A percentile compares a stretch with the other conserved stretches of the same genome.
These are phyloP conservation scores for Cercis canadensis DNA, from an alignment of 306 rosid species.

Conservation along the genomic window DNA sequence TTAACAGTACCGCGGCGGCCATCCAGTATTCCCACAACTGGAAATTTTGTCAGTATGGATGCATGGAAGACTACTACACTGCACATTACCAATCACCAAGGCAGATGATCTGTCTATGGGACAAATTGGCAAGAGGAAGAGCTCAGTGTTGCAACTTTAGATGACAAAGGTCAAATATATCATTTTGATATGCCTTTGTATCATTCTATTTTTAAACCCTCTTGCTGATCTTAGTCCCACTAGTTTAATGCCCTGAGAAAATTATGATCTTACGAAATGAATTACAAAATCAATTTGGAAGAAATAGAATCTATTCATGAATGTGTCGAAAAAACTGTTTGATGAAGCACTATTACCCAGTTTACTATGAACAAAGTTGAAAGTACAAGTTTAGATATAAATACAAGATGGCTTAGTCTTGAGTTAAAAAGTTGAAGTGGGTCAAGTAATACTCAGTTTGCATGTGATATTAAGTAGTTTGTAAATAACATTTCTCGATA, in stretches of 20 bases:
- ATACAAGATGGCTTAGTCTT: no score
- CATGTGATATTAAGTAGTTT: no score
- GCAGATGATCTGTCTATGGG: constrained; percentile 96
- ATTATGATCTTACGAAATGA: constrained; percentile 15
- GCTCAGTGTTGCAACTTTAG: constrained; percentile 94
- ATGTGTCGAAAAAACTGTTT: neutral
- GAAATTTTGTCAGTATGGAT: constrained; percentile 98
- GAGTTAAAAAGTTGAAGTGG: no score
- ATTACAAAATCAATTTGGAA: constrained; percentile 19
- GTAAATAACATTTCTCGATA: no score
- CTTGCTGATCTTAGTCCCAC: no score
- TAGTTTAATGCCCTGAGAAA: constrained; percentile 31
- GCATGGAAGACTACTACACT: constrained; percentile 86
- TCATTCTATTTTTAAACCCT: constrained; percentile 15
- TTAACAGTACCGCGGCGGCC: constrained; percentile 33
- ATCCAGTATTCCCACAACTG: constrained; percentile 95
- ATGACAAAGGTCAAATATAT: constrained; percentile 38
- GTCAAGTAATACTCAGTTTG: no score
- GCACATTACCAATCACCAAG: constrained; percentile 99
- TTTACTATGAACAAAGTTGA: no score
- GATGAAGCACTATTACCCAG: neutral
- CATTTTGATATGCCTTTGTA: constrained; percentile 22
- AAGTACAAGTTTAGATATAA: no score
- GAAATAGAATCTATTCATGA: constrained; percentile 33
- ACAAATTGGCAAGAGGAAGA: constrained; percentile 74